Percentiles rank a stretch among this genome's conserved stretches.
phyloP scores from a whole-genome alignment of 1,284 basidiomycete species.

The Leccinum fuscescens region DNA sequence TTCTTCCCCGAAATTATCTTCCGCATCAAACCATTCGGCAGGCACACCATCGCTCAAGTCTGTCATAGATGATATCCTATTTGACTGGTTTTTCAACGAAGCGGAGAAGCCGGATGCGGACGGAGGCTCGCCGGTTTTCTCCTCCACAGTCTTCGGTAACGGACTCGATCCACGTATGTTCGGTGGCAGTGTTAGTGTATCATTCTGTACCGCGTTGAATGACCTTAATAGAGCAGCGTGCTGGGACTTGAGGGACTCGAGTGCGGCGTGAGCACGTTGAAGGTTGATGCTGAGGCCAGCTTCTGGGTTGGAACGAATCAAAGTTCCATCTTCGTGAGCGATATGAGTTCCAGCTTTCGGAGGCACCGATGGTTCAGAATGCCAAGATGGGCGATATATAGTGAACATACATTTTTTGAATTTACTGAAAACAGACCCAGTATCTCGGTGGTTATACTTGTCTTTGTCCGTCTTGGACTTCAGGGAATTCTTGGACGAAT shows the following conservation, averaged over 20 bases:
- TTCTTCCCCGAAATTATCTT: constrained; percentile 45
- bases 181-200: constrained; percentile 33
- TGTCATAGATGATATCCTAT: constrained; percentile 52
- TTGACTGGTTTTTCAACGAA: constrained; percentile 38
- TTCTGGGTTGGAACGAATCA: constrained; percentile 19
- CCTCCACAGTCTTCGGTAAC: constrained; percentile 50
- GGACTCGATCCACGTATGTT: constrained; percentile 37
- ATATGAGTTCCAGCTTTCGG: constrained; percentile 20
- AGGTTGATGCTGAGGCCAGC: constrained; percentile 19
- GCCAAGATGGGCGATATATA: neutral
- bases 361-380: neutral
- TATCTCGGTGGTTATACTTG: constrained; percentile 40
- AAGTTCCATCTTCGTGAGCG: constrained; percentile 27
- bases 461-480: constrained; percentile 50
- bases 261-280: constrained; percentile 42
- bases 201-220: constrained; percentile 39
- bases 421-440: constrained; percentile 44
- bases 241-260: constrained; percentile 59
- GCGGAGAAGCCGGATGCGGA: constrained; percentile 32
- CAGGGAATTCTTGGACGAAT: constrained; percentile 33
- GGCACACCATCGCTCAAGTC: constrained; percentile 52
- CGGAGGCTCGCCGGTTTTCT: constrained; percentile 38
- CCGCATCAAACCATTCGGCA: constrained; percentile 74
- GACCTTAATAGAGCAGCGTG: constrained; percentile 52
- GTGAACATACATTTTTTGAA: constrained; percentile 53